Evolutionary conservation across 2,329 filamentous ascomycete genomes (phyloP).

Genomic region (Myriosclerotinia scirpicola): DNA sequence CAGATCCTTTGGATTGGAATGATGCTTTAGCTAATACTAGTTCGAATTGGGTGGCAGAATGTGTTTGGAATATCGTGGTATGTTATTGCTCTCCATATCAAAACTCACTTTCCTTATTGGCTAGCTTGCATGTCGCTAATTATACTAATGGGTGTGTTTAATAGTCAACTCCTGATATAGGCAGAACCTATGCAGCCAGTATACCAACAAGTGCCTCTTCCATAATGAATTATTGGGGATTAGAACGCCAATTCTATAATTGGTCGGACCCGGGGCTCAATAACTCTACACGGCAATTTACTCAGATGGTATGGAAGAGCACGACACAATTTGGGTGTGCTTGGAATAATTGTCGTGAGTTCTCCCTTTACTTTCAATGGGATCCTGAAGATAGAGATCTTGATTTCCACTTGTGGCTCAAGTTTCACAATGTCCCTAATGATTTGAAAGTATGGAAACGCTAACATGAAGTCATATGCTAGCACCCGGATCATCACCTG

Average conservation of each 20-base stretch:
- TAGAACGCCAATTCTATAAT: not conserved
- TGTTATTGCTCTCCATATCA: not conserved
- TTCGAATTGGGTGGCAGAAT: not conserved
- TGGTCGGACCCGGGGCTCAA: not conserved
- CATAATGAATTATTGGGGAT: not conserved
- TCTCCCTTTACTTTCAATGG: too few species aligned
- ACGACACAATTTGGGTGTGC: not conserved
- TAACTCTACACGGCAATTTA: constrained; percentile 9
- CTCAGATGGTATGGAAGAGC: constrained; percentile 3
- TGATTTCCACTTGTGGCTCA: not conserved
- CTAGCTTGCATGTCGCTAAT: not conserved
- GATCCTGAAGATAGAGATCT: rapidly evolving
- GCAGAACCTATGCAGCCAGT: not conserved
- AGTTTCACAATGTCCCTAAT: too few species aligned
- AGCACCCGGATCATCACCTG: constrained; percentile 13
- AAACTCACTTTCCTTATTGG: too few species aligned
- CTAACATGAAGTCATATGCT: not conserved
- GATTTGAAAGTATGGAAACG: not conserved
- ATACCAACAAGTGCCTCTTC: not conserved
- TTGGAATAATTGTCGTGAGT: constrained; percentile 15
- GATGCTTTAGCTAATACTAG: constrained; percentile 2
- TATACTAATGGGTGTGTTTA: not conserved
- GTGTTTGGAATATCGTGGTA: constrained; percentile 6
- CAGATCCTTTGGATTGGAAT: not conserved
- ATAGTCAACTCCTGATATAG: constrained; percentile 1